These are phyloP conservation scores for Metschnikowia corniflorae DNA, from an alignment of 805 yeast genomes.

Conservation along the genomic window DNA sequence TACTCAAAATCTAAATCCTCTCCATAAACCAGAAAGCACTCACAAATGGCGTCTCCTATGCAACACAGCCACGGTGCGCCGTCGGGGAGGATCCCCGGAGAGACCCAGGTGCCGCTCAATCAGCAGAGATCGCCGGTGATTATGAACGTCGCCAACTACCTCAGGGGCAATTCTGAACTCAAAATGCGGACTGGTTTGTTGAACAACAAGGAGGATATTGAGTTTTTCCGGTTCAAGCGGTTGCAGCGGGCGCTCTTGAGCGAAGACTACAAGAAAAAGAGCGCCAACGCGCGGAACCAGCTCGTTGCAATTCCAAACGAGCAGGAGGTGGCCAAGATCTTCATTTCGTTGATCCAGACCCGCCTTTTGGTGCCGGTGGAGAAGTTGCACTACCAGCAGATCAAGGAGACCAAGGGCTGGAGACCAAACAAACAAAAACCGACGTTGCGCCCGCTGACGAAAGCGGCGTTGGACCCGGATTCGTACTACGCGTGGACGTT, in stretches of 20 bases:
- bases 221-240: constrained; percentile 85
- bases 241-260: constrained; percentile 73
- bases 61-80: constrained; percentile 7
- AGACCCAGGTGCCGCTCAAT: constrained; percentile 16
- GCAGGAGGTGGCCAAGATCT: constrained; percentile 56
- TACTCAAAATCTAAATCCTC: neutral
- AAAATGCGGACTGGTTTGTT: constrained; percentile 82
- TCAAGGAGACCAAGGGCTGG: constrained; percentile 54
- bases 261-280: constrained; percentile 60
- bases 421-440: constrained; percentile 63
- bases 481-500: constrained; percentile 84
- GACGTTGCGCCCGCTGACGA: constrained; percentile 50
- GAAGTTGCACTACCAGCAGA: constrained; percentile 67
- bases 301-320: constrained; percentile 44
- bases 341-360: constrained; percentile 65
- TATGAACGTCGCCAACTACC: constrained; percentile 63
- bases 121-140: constrained; percentile 49
- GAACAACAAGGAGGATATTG: constrained; percentile 62
- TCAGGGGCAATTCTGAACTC: constrained; percentile 61
- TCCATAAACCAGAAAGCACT: neutral
- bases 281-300: constrained; percentile 43
- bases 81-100: constrained; percentile 9
- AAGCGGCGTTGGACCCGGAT: constrained; percentile 59
- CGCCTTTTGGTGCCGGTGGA: constrained; percentile 73
- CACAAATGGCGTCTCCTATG: constrained; percentile 11